phyloP scores from a whole-genome alignment of 2,329 filamentous ascomycete genomes.

The Plectosphaerella plurivora region DNA sequence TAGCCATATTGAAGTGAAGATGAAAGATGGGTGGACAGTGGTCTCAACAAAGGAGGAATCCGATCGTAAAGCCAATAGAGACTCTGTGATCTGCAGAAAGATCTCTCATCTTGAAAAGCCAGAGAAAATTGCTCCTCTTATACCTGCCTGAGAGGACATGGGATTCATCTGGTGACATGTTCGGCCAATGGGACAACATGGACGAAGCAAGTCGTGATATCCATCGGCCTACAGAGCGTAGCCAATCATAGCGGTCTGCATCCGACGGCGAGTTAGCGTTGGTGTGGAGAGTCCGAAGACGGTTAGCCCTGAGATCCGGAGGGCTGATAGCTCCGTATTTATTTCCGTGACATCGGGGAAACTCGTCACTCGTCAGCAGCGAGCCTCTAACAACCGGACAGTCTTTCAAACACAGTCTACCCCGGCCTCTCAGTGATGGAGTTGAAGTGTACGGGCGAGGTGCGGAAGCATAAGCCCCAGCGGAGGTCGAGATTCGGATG shows the following conservation, averaged over 20 bases:
- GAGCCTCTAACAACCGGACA: too few species aligned
- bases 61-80: background rate
- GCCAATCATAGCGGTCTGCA: conserved; percentile 20
- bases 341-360: too few species aligned
- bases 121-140: background rate
- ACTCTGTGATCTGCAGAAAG: background rate
- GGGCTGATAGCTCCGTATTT: too few species aligned
- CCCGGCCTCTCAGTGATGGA: background rate
- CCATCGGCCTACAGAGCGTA: background rate
- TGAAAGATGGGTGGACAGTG: background rate
- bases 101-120: background rate
- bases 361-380: too few species aligned
- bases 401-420: too few species aligned
- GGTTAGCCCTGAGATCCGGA: conserved; percentile 2
- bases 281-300: background rate
- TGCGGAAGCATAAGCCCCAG: background rate
- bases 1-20: conserved; percentile 18
- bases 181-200: too few species aligned
- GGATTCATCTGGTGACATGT: background rate
- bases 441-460: conserved; percentile 6
- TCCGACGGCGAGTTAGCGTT: conserved; percentile 20
- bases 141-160: background rate
- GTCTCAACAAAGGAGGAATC: background rate
- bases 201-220: too few species aligned
- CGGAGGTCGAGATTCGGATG: conserved; percentile 41